Base-by-base conservation (phyloP, 306 rosid species). In the Prunus mume region DNA sequence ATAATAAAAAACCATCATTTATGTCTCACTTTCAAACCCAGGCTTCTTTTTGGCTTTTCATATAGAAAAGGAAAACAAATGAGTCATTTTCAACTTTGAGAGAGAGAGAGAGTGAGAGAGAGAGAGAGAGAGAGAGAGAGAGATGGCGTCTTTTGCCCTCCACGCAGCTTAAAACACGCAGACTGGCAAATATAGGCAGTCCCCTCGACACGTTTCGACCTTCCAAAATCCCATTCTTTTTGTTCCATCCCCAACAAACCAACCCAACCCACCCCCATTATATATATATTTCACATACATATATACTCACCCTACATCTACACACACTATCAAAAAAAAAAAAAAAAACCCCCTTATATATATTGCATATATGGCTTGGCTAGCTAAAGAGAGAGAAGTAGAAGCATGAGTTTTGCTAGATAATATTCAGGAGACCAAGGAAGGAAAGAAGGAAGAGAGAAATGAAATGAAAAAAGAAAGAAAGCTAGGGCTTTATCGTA, bases 61-160 rank as follows among this genome's bases (percentile, higher is more conserved):
- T 81, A 38, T 46, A 27, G 49, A 78, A 73, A 61, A 73, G 63
- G 70, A 81, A 76, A 85, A 49, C 69, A 46, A 80, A 77, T 51
- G 69, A 56, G 89, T 89, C 91, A 84, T 84, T 88, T 88, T 91
- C 88, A 91, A 84, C 83, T 71, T 78, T 73, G 58, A 52, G 78
- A 79, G 86, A 38, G 86, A 84, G 72, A 75, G 69, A 83, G 71
- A 68, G 67, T 76, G 20, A 69, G 58, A 78, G 24, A 32, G 56
- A 74, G 76, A 78, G 68, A 46, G 25, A 24, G 25, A 24, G 25
- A 24, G 25, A 78, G 71, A 52, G 56, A 75, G 43, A 75, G 66
- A 85, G 91, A 77, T 91, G 82, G 90, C 97, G 97, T 91, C 96
- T 93, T 93, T 91, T 93, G 70, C 85, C 94, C 93, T 91, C 93